Base-by-base conservation (phyloP, 305 asterid species). In the Fraxinus floribunda region DNA sequence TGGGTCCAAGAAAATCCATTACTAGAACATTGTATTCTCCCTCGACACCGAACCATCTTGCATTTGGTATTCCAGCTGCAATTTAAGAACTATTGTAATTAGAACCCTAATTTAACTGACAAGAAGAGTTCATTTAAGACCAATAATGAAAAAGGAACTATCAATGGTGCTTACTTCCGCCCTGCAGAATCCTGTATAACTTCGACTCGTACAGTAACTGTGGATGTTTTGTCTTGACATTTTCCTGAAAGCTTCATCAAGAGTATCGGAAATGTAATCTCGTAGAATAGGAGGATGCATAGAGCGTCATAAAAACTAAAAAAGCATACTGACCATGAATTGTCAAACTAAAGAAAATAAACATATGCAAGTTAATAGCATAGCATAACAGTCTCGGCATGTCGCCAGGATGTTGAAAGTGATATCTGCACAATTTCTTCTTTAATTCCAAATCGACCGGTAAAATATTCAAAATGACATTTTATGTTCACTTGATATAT, bases 1-100 rank as follows among this genome's bases (percentile, higher is more conserved):
- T 91, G 80, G 95, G 95, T 18, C 97, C 97, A 80, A 92, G 94
- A 86, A 92, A 90, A 90, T 92, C 97, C 95, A 92, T 86, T 86
- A 91, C 97, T 34, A 92, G 90, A 83, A 92, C 95, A 85, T 91
- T 91, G 84, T 91, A 92, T 80, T 92, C 95, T 85, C 95, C 92
- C 86, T 92, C 95, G 75, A 86, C 93, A 24, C 97, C 95, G 75
- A 88, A 92, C 95, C 95, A 92, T 83, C 92, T 88, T 80, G 91
- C 92, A 83, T 88, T 90, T 75, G 97, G 95, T 85, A 92, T 87
- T 82, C 97, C 97, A 88, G 92, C 97, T 92, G 91, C 87, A 89
- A 76, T 78, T 26, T 79, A 49, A 44, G 57, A 64, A 83, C 16
- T n/a, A 68, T 26, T 13, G 83, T 49, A 76, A 75, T 91, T 84